Base-by-base conservation (phyloP, 2,329 filamentous ascomycete species). In the Beauveria caledonica region DNA sequence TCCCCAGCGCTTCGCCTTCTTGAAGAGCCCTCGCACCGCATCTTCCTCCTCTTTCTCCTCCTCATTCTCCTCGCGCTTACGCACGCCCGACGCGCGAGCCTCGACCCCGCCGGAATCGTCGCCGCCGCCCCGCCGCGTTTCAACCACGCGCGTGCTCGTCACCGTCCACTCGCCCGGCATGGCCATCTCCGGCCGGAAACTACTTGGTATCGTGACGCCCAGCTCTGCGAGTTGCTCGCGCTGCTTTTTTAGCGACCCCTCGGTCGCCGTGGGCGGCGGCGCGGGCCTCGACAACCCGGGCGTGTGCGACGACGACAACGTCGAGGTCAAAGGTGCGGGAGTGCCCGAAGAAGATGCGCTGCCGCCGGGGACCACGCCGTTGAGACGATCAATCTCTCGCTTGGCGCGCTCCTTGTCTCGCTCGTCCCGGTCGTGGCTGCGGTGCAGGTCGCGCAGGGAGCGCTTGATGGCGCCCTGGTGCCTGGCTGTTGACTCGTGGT, bases 121-220 rank as follows among this genome's bases (percentile, higher is more conserved):
- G 49, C 73, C 72, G 6, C 76, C 75, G 21, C 79, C 72, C 23
- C 67, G 65, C 36, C 66, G 71, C 15, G 79, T 77, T 15, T 79
- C 74, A 23, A 86, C 73, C 4, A 85, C 79, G 49, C 84, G 80
- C 45, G 90, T 83, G 6, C 82, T 85, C 62, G 83, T 86, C 11
- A 87, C 83, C 0, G 90, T 85, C 93, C 93, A 99, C 58, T 96
- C 89, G 36, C 94, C 91, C 4, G 88, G 86, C 77, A 97, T 86
- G 5, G 92, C 92, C 84, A 97, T 86, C 62, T 94, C 90, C 2
- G 82, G 80, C 62, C 90, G 80, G 60, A 90, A 86, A 65, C 89
- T 86, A 49, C 90, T 86, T 0, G 94, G 94, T 58, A 97, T 83
- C 51, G 86, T 84, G 53, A 99, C 86, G 0, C 94, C 94, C 80